Base-by-base conservation (phyloP, 2,329 filamentous ascomycete genomes). In the Passalora sequoiae region DNA sequence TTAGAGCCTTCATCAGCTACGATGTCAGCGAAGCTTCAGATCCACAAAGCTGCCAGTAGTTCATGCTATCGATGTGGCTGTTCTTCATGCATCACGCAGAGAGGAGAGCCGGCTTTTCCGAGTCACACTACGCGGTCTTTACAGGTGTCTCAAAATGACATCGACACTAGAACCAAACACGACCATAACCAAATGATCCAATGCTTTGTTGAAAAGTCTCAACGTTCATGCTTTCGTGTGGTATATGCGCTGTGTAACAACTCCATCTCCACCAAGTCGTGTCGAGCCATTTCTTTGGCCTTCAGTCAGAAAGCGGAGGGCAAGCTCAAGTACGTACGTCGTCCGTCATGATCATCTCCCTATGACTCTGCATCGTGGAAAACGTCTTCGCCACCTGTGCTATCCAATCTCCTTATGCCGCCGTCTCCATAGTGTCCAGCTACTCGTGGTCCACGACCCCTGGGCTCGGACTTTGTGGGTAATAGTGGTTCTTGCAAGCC, bases 341-440 rank as follows among this genome's bases (percentile, higher is more conserved):
- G n/a, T n/a, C n/a, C n/a, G n/a, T n/a, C n/a, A n/a, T n/a, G n/a
- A 24, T n/a, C 19, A 17, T 9, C 13, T 36, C 6, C 25, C 57
- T 54, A 62, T 41, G 55, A 55, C 47, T 70, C 65, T 5, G 71
- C 71, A 59, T 74, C 71, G 36, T 70, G 64, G 45, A 74, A 74
- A 30, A 68, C 66, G 28, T 74, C 70, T 21, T 69, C 64, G 29
- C 65, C 63, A 4, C 67, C 60, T 9, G 69, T 59, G 21, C 65
- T 68, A 50, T 74, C 70, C 52, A 44, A 49, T n/a, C 58, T 38
- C 36, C 41, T 40, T 8, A 60, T 38, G 57, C 49, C 55, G 53
- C 27, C 69, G 30, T 27, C 57, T 38, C 30, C 41, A 48, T 37
- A 33, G 29, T 47, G 52, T 16, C 46, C 39, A 40, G 48, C 40